Evolutionary conservation across 352 stramenopile species (phyloP).

Genomic region (Phytopythium vexans): DNA sequence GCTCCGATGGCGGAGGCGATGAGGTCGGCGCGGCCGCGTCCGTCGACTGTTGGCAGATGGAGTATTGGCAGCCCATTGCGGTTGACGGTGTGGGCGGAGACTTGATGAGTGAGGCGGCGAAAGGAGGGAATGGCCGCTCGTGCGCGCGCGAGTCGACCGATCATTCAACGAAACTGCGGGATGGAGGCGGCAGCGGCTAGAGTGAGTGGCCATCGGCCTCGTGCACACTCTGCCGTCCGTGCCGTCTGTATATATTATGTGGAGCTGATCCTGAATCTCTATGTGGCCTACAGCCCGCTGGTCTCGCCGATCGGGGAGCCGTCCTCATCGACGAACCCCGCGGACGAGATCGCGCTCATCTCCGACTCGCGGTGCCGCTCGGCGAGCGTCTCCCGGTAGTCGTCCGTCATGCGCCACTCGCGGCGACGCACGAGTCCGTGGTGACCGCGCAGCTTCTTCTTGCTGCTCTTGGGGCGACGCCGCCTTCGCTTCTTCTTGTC

Average conservation of each 20-base stretch:
- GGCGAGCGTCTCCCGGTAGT: slow-evolving; percentile 40
- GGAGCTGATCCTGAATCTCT: neutral
- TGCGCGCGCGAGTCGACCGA: too few species aligned
- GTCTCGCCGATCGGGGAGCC: slow-evolving; percentile 9
- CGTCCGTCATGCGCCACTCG: slow-evolving; percentile 65
- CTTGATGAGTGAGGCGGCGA: too few species aligned
- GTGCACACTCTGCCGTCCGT: slow-evolving; percentile 3
- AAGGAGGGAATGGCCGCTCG: too few species aligned
- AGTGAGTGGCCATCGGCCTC: neutral
- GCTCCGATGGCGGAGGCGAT: too few species aligned
- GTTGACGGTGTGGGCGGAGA: too few species aligned
- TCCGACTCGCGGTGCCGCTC: slow-evolving; percentile 23
- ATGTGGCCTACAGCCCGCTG: neutral
- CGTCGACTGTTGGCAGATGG: too few species aligned
- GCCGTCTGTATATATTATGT: slow-evolving; percentile 2
- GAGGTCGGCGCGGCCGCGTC: too few species aligned
- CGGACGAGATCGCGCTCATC: slow-evolving; percentile 34
- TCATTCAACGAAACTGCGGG: too few species aligned
- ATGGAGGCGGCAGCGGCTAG: too few species aligned
- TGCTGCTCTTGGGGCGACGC: slow-evolving; percentile 33
- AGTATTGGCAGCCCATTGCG: too few species aligned
- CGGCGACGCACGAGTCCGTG: slow-evolving; percentile 71
- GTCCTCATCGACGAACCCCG: slow-evolving; percentile 35
- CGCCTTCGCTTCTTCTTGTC: slow-evolving; percentile 15
- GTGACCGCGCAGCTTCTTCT: slow-evolving; percentile 42